phyloP scores from a whole-genome alignment of 768 basidiomycete genomes.

The Rhizopogon salebrosus region DNA sequence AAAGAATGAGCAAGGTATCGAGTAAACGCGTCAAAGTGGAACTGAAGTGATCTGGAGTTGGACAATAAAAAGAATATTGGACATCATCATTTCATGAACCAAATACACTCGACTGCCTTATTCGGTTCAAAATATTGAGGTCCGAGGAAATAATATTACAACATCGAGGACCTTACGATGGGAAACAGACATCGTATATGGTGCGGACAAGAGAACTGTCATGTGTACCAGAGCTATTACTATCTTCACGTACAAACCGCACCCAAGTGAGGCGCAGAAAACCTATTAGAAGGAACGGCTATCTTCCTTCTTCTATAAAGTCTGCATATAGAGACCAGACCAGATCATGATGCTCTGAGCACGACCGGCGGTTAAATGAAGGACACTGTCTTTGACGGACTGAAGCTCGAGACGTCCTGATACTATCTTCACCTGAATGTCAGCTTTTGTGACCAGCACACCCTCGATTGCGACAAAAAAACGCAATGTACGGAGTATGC shows the following conservation, averaged over 20 bases:
- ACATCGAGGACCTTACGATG: too few relatives aligned
- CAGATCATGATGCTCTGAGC: background rate
- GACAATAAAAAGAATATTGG: background rate
- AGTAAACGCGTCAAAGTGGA: background rate
- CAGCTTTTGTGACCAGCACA: background rate
- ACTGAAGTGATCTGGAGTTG: background rate
- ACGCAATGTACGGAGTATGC: background rate
- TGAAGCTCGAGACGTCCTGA: background rate
- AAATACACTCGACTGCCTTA: conserved; percentile 1
- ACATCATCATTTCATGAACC: conserved; percentile 1
- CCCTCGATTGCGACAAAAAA: background rate
- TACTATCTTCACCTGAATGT: background rate
- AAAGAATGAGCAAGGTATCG: background rate
- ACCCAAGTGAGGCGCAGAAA: too few relatives aligned
- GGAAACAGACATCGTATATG: too few relatives aligned
- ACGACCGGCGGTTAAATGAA: background rate
- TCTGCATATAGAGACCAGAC: too few relatives aligned
- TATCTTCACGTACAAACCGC: too few relatives aligned
- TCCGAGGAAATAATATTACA: too few relatives aligned
- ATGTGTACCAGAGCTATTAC: too few relatives aligned
- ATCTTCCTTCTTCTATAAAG: too few relatives aligned
- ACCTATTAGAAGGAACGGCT: too few relatives aligned
- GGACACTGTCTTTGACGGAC: background rate
- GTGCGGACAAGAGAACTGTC: too few relatives aligned
- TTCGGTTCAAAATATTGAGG: background rate